These are phyloP conservation scores for Quercus tomentella DNA, from an alignment of 331 rosid species.

Conservation along the genomic window DNA sequence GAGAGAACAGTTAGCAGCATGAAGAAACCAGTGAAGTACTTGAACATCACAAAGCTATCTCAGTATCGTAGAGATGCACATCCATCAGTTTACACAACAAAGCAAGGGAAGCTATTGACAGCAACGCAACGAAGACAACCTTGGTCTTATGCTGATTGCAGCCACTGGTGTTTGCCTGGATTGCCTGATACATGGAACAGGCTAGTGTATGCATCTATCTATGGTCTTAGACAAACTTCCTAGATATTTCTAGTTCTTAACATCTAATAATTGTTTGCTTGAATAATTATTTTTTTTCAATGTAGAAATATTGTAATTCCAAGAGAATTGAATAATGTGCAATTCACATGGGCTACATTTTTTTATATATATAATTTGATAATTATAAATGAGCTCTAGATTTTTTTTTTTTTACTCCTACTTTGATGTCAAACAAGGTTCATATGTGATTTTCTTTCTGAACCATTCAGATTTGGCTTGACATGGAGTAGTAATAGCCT, in stretches of 20 bases:
- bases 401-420: no score
- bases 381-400: no score
- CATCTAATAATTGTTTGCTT: neutral
- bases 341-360: no score
- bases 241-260: conserved; percentile 9
- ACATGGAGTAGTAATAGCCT: no score
- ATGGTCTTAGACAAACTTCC: conserved; percentile 3
- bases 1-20: conserved; percentile 27
- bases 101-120: conserved; percentile 6
- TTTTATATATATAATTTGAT: no score
- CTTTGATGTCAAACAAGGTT: no score
- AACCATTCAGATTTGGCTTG: no score
- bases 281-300: no score
- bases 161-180: conserved; percentile 53
- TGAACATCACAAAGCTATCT: conserved; percentile 41
- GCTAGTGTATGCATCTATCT: conserved; percentile 18
- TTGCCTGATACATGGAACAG: conserved; percentile 46
- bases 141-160: conserved; percentile 27
- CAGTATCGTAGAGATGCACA: conserved; percentile 38
- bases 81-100: conserved; percentile 16
- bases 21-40: conserved; percentile 26
- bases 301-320: no score
- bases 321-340: no score
- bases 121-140: conserved; percentile 10
- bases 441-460: no score